Base-by-base conservation (phyloP, 139 green algal species). In the Deuterostichococcus epilithicus region DNA sequence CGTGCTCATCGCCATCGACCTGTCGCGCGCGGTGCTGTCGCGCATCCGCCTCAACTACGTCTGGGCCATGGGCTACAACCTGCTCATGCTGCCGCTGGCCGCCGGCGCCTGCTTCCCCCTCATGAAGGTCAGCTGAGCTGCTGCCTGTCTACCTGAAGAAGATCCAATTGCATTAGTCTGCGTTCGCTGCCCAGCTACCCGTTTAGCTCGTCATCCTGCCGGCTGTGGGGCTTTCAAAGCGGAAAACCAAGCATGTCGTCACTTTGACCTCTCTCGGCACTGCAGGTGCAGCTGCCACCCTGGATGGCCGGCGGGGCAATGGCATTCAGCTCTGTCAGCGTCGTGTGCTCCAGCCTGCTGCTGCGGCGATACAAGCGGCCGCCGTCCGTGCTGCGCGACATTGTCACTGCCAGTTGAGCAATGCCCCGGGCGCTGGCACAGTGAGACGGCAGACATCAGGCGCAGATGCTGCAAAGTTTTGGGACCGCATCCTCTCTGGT, bases 61-160 rank as follows among this genome's bases (percentile, higher is more conserved):
- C 28, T 98, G 90, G 88, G 96, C 96, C 0, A 93, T 98, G 83
- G 88, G 84, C 3, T 99, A 98, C 86, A 99, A 99, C 76, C 74
- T 94, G 6, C 38, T 95, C n/a, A 91, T 89, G 80, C 91, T 99
- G 58, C 93, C 92, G 18, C 72, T 95, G 28, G 91, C 93, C 0
- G 92, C 88, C 6, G 93, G 87, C 15, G 74, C 85, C 8, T 76
- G 95, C 8, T 97, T 92, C 75, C 91, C 92, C 66, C 81, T 63
- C 3, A 63, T 28, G n/a, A n/a, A n/a, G n/a, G n/a, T n/a, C n/a
- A n/a, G n/a, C n/a, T n/a, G n/a, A n/a, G n/a, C n/a, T n/a, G n/a
- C n/a, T n/a, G n/a, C n/a, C n/a, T n/a, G n/a, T n/a, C n/a, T n/a
- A n/a, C n/a, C n/a, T n/a, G n/a, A n/a, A n/a, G n/a, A n/a, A n/a